Conservation (phyloP, 371 early-diverging fungal genomes). For the Mortierella sp. region DNA sequence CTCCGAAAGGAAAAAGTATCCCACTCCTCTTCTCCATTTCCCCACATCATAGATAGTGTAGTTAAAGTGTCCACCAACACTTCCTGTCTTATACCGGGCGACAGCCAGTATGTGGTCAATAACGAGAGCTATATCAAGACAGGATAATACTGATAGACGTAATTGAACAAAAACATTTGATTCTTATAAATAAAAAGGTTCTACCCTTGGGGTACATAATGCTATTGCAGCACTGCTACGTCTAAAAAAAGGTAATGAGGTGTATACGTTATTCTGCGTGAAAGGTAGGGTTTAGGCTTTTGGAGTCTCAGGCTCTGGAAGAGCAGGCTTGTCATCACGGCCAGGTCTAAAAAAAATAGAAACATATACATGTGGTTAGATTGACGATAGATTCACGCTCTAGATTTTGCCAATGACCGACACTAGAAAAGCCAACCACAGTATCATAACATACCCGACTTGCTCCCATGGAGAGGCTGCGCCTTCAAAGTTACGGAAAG, state of each 20-base stretch:
- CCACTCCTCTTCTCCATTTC: too few relatives aligned
- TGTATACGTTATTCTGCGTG: constrained; percentile 14
- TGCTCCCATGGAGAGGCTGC: constrained; percentile 93
- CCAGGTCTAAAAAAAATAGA: constrained; percentile 36
- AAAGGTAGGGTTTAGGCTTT: constrained; percentile 44
- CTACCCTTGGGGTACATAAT: background rate
- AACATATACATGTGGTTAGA: background rate
- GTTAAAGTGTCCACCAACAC: too few relatives aligned
- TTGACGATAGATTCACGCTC: background rate
- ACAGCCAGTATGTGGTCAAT: too few relatives aligned
- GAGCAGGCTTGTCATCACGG: constrained; percentile 58
- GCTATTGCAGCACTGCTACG: constrained; percentile 11
- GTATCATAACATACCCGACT: constrained; percentile 62
- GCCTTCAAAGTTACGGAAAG: constrained; percentile 94
- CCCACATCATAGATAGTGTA: too few relatives aligned
- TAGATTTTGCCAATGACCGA: too few relatives aligned
- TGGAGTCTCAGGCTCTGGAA: constrained; percentile 55
- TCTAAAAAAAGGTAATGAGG: constrained; percentile 15
- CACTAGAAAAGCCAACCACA: background rate
- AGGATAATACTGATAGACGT: too few relatives aligned
- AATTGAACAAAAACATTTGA: background rate
- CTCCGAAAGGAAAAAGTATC: background rate
- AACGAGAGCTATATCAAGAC: too few relatives aligned
- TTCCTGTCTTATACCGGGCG: too few relatives aligned
- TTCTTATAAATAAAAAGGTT: background rate